Percentiles rank a stretch among this genome's conserved stretches.
Evolutionary conservation across 1,284 basidiomycete genomes (phyloP).

Genomic region (Erythrobasidium hasegawianum): DNA sequence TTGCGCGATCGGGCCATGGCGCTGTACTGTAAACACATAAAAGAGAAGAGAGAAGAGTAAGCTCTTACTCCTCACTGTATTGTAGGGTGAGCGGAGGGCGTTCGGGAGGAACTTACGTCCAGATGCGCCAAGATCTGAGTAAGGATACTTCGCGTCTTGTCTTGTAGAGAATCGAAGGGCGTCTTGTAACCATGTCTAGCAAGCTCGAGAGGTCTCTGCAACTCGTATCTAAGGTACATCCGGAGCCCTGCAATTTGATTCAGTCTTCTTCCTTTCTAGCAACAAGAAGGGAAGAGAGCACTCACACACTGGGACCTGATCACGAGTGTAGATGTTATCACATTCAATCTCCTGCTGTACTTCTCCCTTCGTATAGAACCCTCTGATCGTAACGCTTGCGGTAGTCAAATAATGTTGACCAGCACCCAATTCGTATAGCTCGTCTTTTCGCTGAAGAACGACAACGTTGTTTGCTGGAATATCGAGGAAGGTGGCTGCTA

Average conservation of each 20-base stretch:
- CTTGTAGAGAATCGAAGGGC: conserved; percentile 69
- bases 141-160: conserved; percentile 75
- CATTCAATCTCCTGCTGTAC: conserved; percentile 31
- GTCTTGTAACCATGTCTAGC: conserved; percentile 74
- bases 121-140: conserved; percentile 72
- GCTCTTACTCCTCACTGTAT: conserved; percentile 49
- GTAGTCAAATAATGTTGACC: conserved; percentile 74
- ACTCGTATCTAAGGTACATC: conserved; percentile 60
- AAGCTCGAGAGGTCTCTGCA: conserved; percentile 49
- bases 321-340: conserved; percentile 45
- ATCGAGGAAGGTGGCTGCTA: conserved; percentile 54
- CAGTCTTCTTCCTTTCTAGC: too few species aligned
- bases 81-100: too few species aligned
- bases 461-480: conserved; percentile 79
- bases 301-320: conserved; percentile 69
- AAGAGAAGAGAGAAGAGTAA: conserved; percentile 46
- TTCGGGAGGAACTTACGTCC: not conserved
- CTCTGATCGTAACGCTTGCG: conserved; percentile 28
- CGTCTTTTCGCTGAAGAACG: conserved; percentile 71
- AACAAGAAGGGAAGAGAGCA: too few species aligned
- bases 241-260: conserved; percentile 53
- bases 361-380: conserved; percentile 22
- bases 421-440: conserved; percentile 67
- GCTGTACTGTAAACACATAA: conserved; percentile 51
- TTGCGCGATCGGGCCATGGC: conserved; percentile 64